A percentile compares a stretch with the other conserved stretches of the same genome.
Evolutionary conservation across 2,329 filamentous ascomycete species (phyloP).

Genomic region (Purpureocillium lavendulum): DNA sequence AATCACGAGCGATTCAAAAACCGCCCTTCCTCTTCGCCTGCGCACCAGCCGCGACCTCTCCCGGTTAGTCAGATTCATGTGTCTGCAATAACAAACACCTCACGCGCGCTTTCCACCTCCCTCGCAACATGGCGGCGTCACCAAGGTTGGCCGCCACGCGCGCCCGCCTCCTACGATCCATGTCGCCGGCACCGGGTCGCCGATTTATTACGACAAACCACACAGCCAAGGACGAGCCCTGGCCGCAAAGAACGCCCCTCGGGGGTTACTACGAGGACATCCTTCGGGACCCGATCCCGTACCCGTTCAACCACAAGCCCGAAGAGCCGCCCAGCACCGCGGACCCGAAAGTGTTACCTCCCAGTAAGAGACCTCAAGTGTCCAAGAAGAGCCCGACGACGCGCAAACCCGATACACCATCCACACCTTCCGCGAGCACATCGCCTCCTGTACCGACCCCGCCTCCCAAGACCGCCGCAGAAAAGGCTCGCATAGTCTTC

Average conservation of each 20-base stretch:
- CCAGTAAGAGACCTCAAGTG: conserved; percentile 8
- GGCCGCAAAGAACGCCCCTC: conserved; percentile 35
- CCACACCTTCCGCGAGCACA: conserved; percentile 2
- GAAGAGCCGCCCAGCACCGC: conserved; percentile 35
- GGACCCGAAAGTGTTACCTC: conserved; percentile 6
- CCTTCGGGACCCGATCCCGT: conserved; percentile 35
- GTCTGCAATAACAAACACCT: not conserved
- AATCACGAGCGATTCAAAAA: too few species aligned
- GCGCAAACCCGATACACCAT: conserved; percentile 3
- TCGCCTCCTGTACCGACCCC: conserved; percentile 6
- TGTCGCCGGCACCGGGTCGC: conserved; percentile 12
- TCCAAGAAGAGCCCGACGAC: conserved; percentile 6
- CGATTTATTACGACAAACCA: conserved; percentile 17
- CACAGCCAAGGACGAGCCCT: conserved; percentile 14
- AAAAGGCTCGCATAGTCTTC: conserved; percentile 65
- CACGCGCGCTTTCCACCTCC: not conserved
- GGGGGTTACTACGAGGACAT: conserved; percentile 53
- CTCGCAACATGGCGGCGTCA: conserved; percentile 19
- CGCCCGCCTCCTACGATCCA: conserved; percentile 18
- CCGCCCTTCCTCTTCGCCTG: too few species aligned
- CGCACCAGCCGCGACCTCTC: too few species aligned
- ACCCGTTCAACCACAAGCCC: conserved; percentile 29
- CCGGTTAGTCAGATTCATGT: too few species aligned
- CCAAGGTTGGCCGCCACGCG: conserved; percentile 19
- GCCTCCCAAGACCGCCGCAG: conserved; percentile 34